Percentiles rank a stretch among this genome's conserved stretches.
phyloP scores from a whole-genome alignment of 169 alveolate species.

The Cryptosporidium viatorum region DNA sequence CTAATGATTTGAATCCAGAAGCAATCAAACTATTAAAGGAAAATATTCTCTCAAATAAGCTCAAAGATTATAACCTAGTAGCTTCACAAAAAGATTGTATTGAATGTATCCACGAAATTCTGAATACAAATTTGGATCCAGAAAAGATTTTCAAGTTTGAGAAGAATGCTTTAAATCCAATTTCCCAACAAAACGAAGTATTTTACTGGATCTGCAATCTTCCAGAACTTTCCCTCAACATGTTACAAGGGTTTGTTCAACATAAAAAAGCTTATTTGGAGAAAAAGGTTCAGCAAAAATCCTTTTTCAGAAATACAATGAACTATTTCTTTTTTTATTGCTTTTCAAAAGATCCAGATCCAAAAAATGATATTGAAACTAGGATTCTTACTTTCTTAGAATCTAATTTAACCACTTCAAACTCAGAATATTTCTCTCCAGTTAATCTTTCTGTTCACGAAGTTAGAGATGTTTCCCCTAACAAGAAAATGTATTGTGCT shows the following conservation, averaged over 20 bases:
- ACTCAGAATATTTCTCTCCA: slow-evolving; percentile 26
- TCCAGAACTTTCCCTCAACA: slow-evolving; percentile 71
- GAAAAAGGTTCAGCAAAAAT: slow-evolving; percentile 40
- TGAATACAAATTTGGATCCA: slow-evolving; percentile 22
- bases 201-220: slow-evolving; percentile 70
- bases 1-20: slow-evolving; percentile 88
- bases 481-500: slow-evolving; percentile 82
- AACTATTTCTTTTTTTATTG: slow-evolving; percentile 83
- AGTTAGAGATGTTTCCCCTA: slow-evolving; percentile 85
- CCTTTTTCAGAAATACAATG: slow-evolving; percentile 66
- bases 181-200: neutral
- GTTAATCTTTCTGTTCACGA: slow-evolving; percentile 65
- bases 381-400: slow-evolving; percentile 81
- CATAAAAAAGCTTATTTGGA: slow-evolving; percentile 78
- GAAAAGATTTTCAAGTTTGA: slow-evolving; percentile 52
- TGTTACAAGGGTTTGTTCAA: slow-evolving; percentile 84
- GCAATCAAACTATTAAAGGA: slow-evolving; percentile 79
- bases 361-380: slow-evolving; percentile 78
- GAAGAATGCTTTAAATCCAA: neutral
- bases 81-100: slow-evolving; percentile 86
- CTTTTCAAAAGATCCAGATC: slow-evolving; percentile 81
- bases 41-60: slow-evolving; percentile 82
- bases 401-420: slow-evolving; percentile 70
- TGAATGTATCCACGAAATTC: slow-evolving; percentile 76
- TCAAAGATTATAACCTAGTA: slow-evolving; percentile 73